A percentile compares a stretch with the other conserved stretches of the same genome.
These are phyloP conservation scores for Acorus calamus DNA, from an alignment of 106 monocot species.

Conservation along the genomic window DNA sequence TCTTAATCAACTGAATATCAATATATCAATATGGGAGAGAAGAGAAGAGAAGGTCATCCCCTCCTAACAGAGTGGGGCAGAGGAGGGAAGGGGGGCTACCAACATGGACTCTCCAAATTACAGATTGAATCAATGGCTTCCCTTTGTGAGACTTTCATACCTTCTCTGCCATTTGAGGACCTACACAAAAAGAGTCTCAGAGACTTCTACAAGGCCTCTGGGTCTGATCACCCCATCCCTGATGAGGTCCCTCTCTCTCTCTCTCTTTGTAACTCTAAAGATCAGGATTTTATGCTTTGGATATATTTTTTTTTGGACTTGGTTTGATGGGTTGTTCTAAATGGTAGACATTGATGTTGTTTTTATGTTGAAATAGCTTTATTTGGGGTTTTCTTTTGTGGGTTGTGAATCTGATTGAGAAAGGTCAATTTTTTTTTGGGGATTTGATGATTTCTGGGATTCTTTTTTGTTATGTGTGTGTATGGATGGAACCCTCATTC, in stretches of 20 bases:
- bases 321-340: neutral
- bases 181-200: constrained; percentile 37
- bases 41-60: constrained; percentile 31
- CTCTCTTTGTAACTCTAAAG: neutral
- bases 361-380: too few relatives aligned
- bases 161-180: constrained; percentile 33
- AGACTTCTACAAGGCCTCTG: constrained; percentile 54
- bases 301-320: neutral
- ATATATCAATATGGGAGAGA: neutral
- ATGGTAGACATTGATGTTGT: too few relatives aligned
- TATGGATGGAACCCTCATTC: too few relatives aligned
- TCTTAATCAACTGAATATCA: too few relatives aligned
- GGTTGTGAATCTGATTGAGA: too few relatives aligned
- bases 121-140: constrained; percentile 49
- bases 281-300: neutral
- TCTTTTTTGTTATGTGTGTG: too few relatives aligned
- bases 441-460: too few relatives aligned
- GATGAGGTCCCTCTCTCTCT: constrained; percentile 40
- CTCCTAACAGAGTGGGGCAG: constrained; percentile 36
- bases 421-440: too few relatives aligned
- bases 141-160: constrained; percentile 67
- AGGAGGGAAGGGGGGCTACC: constrained; percentile 13
- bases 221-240: constrained; percentile 38
- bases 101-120: constrained; percentile 41
- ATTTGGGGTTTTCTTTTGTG: too few relatives aligned